A percentile compares a stretch with the other conserved stretches of the same genome.
These are phyloP conservation scores for Rutstroemia sp. DNA, from an alignment of 2,329 filamentous ascomycete species.

Conservation along the genomic window DNA sequence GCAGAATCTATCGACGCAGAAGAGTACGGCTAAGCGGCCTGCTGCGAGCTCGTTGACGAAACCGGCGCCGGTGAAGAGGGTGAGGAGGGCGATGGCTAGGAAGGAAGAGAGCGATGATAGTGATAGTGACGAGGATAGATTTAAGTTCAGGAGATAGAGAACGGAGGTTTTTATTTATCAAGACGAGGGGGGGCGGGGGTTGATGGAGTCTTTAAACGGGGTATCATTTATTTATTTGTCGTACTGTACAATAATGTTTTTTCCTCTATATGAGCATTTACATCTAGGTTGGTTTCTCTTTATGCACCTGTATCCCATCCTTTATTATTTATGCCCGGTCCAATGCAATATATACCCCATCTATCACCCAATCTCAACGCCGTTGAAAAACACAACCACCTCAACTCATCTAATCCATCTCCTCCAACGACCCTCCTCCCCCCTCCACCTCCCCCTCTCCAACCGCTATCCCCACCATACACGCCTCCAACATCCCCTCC, in stretches of 20 bases:
- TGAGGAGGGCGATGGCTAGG: slow-evolving; percentile 9
- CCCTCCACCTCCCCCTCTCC: slow-evolving; percentile 39
- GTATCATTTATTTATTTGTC: background rate
- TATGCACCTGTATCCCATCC: too few relatives aligned
- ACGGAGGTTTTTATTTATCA: background rate
- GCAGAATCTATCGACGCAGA: slow-evolving; percentile 6
- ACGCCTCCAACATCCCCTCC: slow-evolving; percentile 59
- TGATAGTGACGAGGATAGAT: slow-evolving; percentile 27
- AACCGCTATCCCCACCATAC: slow-evolving; percentile 56
- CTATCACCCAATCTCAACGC: background rate
- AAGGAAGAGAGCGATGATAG: slow-evolving; percentile 22
- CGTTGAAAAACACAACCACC: too few relatives aligned
- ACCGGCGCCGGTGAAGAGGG: slow-evolving; percentile 22
- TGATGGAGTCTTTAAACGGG: background rate
- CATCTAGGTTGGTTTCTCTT: too few relatives aligned
- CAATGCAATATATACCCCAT: background rate
- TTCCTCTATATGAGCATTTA: background rate
- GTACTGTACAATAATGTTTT: background rate
- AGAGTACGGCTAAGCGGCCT: slow-evolving; percentile 15
- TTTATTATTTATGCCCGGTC: background rate
- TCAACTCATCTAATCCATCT: slow-evolving; percentile 45
- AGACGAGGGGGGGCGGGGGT: background rate
- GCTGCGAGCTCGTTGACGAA: slow-evolving; percentile 19
- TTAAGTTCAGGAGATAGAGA: slow-evolving; percentile 7
- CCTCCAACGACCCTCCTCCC: slow-evolving; percentile 42